Percentiles rank a stretch among this genome's conserved stretches.
phyloP scores from a whole-genome alignment of 202 grass and related monocot species.

The Eragrostis tef region DNA sequence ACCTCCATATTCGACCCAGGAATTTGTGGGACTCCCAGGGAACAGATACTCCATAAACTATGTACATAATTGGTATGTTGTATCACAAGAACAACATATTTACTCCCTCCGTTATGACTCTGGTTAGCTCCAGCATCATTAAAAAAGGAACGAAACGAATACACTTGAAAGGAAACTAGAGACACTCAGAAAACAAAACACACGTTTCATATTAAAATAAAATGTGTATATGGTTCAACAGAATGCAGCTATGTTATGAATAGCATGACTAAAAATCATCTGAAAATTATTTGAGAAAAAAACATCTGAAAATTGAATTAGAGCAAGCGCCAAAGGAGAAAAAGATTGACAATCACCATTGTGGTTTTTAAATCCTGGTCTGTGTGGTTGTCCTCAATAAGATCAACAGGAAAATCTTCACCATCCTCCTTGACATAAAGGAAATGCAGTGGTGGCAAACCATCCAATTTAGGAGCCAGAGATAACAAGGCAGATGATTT shows the following conservation, averaged over 20 bases:
- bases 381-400: constrained; percentile 55
- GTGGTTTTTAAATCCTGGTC: constrained; percentile 50
- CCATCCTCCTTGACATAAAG: constrained; percentile 58
- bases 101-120: too few relatives aligned
- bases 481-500: constrained; percentile 70
- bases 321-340: neutral
- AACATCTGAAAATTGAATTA: constrained; percentile 24
- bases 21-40: constrained; percentile 14
- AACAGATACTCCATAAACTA: neutral
- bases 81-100: constrained; percentile 4
- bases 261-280: constrained; percentile 19
- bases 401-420: constrained; percentile 47
- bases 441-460: constrained; percentile 75
- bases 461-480: constrained; percentile 56
- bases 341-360: constrained; percentile 51
- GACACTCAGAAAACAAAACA: constrained; percentile 3
- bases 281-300: too few relatives aligned
- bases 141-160: too few relatives aligned
- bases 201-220: constrained; percentile 17
- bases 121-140: too few relatives aligned
- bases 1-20: neutral
- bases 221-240: constrained; percentile 3
- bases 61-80: neutral
- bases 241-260: constrained; percentile 32
- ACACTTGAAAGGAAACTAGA: too few relatives aligned